Conservation (phyloP, 306 rosid genomes). For the Myrica gale region DNA sequence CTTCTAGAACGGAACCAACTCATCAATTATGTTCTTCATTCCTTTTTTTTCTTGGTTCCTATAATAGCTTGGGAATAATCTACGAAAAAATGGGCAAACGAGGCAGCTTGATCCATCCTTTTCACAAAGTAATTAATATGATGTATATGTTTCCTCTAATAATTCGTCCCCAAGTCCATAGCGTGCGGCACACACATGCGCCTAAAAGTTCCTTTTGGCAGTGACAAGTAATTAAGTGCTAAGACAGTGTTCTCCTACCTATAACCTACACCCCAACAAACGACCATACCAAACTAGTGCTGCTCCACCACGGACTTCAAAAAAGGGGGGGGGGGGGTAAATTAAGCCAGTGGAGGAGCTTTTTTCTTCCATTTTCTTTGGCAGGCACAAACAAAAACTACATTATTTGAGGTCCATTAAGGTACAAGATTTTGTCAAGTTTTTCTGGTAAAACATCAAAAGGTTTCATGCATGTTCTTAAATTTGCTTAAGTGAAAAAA, state of each 20-base stretch:
- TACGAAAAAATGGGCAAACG: not conserved
- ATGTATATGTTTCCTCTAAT: not conserved
- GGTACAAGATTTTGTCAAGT: too few species aligned
- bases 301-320: too few species aligned
- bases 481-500: too few species aligned
- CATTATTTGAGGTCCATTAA: too few species aligned
- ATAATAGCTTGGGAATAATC: not conserved
- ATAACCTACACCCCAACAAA: not conserved
- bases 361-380: too few species aligned
- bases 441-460: too few species aligned
- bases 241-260: not conserved
- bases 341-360: too few species aligned
- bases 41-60: not conserved
- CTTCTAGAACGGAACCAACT: constrained; percentile 19
- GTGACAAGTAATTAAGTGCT: not conserved
- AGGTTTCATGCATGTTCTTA: too few species aligned
- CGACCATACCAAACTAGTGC: too few species aligned
- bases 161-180: not conserved
- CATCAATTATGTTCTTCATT: too few species aligned
- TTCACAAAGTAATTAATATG: constrained; percentile 19
- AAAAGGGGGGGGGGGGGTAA: too few species aligned
- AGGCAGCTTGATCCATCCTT: constrained; percentile 24
- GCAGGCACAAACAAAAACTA: too few species aligned
- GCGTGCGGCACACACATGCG: constrained; percentile 16
- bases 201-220: not conserved